Conservation (phyloP, 2,329 filamentous ascomycete species). For the Alternaria alternata region DNA sequence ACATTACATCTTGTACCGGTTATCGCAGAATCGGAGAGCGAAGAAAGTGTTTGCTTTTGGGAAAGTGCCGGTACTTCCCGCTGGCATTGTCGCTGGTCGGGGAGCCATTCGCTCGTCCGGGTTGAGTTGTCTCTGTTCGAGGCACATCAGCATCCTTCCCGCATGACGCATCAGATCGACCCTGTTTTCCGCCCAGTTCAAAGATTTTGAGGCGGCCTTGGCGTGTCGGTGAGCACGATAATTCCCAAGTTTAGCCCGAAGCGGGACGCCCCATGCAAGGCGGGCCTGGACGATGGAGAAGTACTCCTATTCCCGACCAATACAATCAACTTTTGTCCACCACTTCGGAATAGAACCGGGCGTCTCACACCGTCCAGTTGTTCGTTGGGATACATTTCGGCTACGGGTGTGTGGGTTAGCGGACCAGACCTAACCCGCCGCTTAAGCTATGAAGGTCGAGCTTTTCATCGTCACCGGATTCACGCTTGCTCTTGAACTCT, state of each 20-base stretch:
- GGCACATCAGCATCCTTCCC: not conserved
- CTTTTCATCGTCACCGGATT: conserved; percentile 14
- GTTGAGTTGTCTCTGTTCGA: not conserved
- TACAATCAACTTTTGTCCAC: conserved; percentile 7
- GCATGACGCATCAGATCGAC: conserved; percentile 11
- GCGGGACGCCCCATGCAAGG: conserved; percentile 3
- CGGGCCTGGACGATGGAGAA: conserved; percentile 1
- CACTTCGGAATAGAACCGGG: conserved; percentile 13
- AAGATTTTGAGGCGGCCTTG: conserved; percentile 2
- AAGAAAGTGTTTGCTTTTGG: not conserved
- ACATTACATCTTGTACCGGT: not conserved
- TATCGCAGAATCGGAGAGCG: not conserved
- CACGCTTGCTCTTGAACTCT: not conserved
- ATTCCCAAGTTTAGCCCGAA: conserved; percentile 1
- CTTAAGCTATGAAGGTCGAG: conserved; percentile 14
- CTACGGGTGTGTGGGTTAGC: conserved; percentile 14
- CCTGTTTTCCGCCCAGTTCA: not conserved
- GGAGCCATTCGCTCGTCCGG: conserved; percentile 12
- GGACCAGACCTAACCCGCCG: conserved; percentile 17
- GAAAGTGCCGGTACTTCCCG: conserved; percentile 1
- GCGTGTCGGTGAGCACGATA: conserved; percentile 6
- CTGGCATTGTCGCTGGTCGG: conserved; percentile 7
- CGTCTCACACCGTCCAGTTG: conserved; percentile 18
- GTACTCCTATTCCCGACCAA: conserved; percentile 27
- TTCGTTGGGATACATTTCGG: conserved; percentile 9